phyloP scores from a whole-genome alignment of 108 stramenopile species.

The Cyclostephanos invisitatus region DNA sequence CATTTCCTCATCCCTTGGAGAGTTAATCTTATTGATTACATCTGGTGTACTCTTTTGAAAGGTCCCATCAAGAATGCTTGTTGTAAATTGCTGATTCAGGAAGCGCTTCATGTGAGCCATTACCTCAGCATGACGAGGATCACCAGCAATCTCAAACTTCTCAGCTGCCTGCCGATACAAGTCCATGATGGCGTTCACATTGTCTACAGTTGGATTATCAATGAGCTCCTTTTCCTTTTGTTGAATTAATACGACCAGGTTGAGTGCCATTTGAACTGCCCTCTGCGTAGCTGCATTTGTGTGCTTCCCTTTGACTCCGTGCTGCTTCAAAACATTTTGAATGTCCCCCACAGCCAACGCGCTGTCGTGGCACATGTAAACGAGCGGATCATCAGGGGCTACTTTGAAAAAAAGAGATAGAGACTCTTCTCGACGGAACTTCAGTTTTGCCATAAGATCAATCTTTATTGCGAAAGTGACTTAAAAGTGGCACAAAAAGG shows the following conservation, averaged over 20 bases:
- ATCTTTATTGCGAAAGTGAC: constrained; percentile 80
- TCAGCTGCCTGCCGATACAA: constrained; percentile 90
- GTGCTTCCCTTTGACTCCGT: constrained; percentile 92
- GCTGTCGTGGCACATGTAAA: constrained; percentile 89
- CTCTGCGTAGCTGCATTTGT: constrained; percentile 81
- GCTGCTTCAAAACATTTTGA: constrained; percentile 81
- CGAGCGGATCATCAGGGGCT: constrained; percentile 82
- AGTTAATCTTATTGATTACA: constrained; percentile 5
- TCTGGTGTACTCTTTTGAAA: constrained; percentile 48
- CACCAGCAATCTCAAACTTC: constrained; percentile 85
- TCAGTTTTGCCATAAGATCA: constrained; percentile 79
- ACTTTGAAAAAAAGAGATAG: constrained; percentile 88
- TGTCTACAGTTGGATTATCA: constrained; percentile 71
- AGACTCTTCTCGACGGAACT: constrained; percentile 86
- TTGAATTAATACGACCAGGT: constrained; percentile 85
- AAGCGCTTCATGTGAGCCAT: constrained; percentile 88
- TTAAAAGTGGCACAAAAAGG: not conserved
- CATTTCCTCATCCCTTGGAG: constrained; percentile 18
- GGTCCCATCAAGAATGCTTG: constrained; percentile 82
- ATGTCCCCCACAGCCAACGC: constrained; percentile 85
- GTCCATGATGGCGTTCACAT: constrained; percentile 92
- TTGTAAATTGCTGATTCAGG: constrained; percentile 74
- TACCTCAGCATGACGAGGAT: constrained; percentile 84
- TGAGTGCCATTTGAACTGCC: constrained; percentile 78
- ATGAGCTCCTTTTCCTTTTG: constrained; percentile 80